These are phyloP conservation scores for Calonectria multiphialidica DNA, from an alignment of 2,329 filamentous ascomycete species.

Conservation along the genomic window DNA sequence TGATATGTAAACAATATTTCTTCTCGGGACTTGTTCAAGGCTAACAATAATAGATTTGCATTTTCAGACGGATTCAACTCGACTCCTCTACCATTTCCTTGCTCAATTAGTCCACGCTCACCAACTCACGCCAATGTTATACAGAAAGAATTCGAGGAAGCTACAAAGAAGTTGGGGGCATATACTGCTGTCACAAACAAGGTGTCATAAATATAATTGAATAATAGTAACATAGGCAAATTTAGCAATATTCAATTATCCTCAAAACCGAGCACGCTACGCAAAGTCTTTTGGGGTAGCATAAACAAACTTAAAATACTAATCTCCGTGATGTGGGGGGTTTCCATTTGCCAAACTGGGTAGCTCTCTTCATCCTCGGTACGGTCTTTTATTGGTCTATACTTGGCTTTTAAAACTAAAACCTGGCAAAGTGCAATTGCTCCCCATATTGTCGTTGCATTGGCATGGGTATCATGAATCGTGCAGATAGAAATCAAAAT, in stretches of 20 bases:
- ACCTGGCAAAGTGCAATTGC: neutral
- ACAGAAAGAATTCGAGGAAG: conserved; percentile 44
- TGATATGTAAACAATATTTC: conserved; percentile 51
- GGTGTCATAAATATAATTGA: conserved; percentile 29
- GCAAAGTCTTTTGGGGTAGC: neutral
- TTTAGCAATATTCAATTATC: neutral
- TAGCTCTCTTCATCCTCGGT: neutral
- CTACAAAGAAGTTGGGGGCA: conserved; percentile 39
- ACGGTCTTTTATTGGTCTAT: neutral
- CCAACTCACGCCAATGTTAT: conserved; percentile 47
- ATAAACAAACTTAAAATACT: neutral
- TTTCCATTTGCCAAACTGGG: neutral
- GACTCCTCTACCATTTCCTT: conserved; percentile 54
- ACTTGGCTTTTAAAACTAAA: neutral
- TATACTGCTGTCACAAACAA: conserved; percentile 41
- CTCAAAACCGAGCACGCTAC: neutral
- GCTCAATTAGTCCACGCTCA: conserved; percentile 52
- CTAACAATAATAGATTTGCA: conserved; percentile 49
- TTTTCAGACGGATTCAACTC: conserved; percentile 59
- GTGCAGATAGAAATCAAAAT: neutral
- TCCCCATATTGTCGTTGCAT: neutral
- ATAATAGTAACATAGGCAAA: neutral
- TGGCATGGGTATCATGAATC: neutral
- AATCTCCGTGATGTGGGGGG: neutral
- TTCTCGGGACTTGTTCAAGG: fast-evolving